Evolutionary conservation across 441 rosid species (phyloP).

Genomic region (Eutrema salsugineum): DNA sequence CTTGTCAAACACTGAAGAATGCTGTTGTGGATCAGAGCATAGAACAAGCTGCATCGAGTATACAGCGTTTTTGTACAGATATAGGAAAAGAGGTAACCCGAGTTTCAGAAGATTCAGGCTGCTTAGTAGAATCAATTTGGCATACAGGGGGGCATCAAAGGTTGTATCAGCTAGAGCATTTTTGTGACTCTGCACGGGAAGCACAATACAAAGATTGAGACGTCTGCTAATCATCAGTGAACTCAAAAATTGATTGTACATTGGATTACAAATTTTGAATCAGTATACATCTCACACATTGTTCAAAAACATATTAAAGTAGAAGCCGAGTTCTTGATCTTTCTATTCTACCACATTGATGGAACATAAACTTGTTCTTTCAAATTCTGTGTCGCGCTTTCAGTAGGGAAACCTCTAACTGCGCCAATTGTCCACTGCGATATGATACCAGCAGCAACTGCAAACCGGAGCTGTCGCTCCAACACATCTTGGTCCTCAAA

Average conservation of each 20-base stretch:
- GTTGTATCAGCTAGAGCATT: neutral
- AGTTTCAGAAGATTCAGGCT: slow-evolving; percentile 8
- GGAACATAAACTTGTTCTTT: slow-evolving; percentile 92
- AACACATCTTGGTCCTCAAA: slow-evolving; percentile 62
- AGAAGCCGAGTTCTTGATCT: neutral
- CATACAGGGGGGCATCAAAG: neutral
- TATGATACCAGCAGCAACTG: slow-evolving; percentile 82
- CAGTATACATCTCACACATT: slow-evolving; percentile 8
- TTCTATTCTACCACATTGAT: slow-evolving; percentile 68
- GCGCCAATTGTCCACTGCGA: slow-evolving; percentile 96
- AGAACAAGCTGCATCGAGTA: neutral
- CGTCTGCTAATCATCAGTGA: slow-evolving; percentile 8
- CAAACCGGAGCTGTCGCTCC: slow-evolving; percentile 87
- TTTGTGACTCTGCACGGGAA: neutral
- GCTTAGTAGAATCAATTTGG: slow-evolving; percentile 9
- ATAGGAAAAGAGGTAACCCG: slow-evolving; percentile 3
- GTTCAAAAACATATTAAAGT: slow-evolving; percentile 10
- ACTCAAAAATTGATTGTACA: slow-evolving; percentile 26
- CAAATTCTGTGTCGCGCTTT: slow-evolving; percentile 83
- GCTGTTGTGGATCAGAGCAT: neutral
- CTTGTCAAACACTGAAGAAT: neutral
- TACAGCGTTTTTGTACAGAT: slow-evolving; percentile 12
- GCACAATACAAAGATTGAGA: neutral
- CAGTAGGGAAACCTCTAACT: slow-evolving; percentile 89
- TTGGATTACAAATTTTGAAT: slow-evolving; percentile 13